Evolutionary conservation across 371 early-diverging fungal species (phyloP).

Genomic region (Mortierella sp.): DNA sequence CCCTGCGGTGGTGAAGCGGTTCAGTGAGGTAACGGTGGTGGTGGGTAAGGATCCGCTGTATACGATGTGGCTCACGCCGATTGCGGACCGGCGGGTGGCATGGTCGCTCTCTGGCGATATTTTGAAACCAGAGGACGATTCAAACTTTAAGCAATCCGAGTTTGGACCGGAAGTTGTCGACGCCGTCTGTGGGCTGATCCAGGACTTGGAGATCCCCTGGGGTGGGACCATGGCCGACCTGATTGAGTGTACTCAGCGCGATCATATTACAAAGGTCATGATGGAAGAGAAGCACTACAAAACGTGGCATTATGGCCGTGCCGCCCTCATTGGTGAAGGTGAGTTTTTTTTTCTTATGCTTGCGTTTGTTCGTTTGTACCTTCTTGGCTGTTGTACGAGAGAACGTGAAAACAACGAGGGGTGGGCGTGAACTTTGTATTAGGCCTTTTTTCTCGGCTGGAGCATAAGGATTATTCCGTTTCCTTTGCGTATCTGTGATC

Average conservation of each 20-base stretch:
- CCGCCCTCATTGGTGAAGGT: conserved; percentile 45
- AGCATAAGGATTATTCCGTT: not conserved
- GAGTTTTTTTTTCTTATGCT: conserved; percentile 3
- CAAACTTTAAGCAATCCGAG: conserved; percentile 42
- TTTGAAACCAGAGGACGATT: conserved; percentile 17
- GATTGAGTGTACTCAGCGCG: conserved; percentile 22
- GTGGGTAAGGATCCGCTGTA: conserved; percentile 32
- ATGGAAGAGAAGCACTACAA: conserved; percentile 55
- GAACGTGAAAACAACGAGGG: not conserved
- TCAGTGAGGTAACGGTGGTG: conserved; percentile 29
- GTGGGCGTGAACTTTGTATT: not conserved
- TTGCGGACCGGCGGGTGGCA: conserved; percentile 12
- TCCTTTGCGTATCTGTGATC: not conserved
- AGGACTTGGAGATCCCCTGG: conserved; percentile 30
- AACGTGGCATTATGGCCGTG: conserved; percentile 46
- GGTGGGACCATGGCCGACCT: conserved; percentile 37
- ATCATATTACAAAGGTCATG: conserved; percentile 34
- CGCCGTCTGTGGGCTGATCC: conserved; percentile 20
- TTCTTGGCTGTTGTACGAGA: not conserved
- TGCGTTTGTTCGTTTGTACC: no score
- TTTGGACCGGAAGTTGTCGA: conserved; percentile 35
- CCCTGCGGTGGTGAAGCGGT: conserved; percentile 22
- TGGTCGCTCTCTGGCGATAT: conserved; percentile 36
- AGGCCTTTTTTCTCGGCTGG: no score
- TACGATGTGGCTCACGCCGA: conserved; percentile 34